Conservation (phyloP, 257 asterid genomes). For the Nicotiana tabacum region DNA sequence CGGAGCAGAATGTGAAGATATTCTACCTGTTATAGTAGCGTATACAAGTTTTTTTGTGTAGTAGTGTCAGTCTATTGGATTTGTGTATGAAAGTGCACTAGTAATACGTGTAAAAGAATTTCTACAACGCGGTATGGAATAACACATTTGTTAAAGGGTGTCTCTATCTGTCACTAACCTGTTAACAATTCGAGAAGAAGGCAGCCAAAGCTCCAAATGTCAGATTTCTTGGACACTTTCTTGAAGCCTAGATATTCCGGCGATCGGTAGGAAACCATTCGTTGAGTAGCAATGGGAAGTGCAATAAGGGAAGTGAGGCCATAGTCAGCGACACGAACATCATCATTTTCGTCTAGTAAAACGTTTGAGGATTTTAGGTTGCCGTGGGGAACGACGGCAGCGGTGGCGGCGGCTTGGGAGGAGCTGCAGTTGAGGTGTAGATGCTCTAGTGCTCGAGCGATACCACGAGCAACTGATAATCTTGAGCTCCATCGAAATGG, state of each 20-base stretch:
- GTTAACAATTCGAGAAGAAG: conserved; percentile 68
- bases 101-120: too few species aligned
- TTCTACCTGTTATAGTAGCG: conserved; percentile 22
- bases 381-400: conserved; percentile 55
- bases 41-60: not conserved
- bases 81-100: too few species aligned
- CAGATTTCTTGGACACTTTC: conserved; percentile 51
- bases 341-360: conserved; percentile 45
- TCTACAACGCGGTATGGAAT: too few species aligned
- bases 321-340: conserved; percentile 49
- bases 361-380: conserved; percentile 66
- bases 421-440: conserved; percentile 45
- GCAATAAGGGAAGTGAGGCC: conserved; percentile 55
- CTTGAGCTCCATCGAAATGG: conserved; percentile 66
- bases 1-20: conserved; percentile 51
- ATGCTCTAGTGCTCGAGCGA: conserved; percentile 53
- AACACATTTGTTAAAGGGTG: not conserved
- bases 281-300: conserved; percentile 43
- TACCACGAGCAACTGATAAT: conserved; percentile 47
- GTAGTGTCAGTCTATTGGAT: too few species aligned
- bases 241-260: conserved; percentile 57
- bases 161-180: not conserved
- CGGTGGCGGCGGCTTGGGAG: conserved; percentile 9
- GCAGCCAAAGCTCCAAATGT: conserved; percentile 78
- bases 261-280: conserved; percentile 54